Evolutionary conservation across 768 basidiomycete genomes (phyloP).

Genomic region (Dioszegia crocea): DNA sequence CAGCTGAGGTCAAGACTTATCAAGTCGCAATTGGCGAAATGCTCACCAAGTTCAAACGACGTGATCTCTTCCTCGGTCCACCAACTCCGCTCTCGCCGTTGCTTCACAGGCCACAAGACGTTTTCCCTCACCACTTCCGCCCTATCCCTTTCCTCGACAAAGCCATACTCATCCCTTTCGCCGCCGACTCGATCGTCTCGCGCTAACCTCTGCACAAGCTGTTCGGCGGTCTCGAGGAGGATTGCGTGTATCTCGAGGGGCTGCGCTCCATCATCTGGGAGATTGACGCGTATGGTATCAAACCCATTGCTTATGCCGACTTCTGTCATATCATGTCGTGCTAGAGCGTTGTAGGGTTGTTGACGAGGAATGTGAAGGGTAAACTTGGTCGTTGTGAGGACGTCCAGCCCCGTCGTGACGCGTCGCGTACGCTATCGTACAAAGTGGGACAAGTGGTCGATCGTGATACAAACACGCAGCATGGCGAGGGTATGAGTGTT

Average conservation of each 20-base stretch:
- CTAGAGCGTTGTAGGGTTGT: no score
- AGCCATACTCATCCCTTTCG: not conserved
- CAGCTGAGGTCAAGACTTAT: not conserved
- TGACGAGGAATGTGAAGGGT: no score
- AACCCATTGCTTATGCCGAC: not conserved
- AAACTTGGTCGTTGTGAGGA: no score
- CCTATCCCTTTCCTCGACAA: not conserved
- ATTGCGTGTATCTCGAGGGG: not conserved
- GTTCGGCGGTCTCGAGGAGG: not conserved
- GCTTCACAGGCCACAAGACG: not conserved
- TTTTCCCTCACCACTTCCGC: not conserved
- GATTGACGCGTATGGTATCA: not conserved
- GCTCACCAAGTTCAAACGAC: conserved; percentile 15
- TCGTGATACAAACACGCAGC: no score
- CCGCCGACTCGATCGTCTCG: not conserved
- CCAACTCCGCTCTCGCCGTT: conserved; percentile 14
- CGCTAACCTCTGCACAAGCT: not conserved
- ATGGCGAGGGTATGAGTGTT: no score
- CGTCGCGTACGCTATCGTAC: no score
- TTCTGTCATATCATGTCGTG: not conserved
- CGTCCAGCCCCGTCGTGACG: no score
- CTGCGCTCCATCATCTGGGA: not conserved
- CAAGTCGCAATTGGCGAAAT: not conserved
- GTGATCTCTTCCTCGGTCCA: conserved; percentile 25
- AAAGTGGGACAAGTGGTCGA: no score